A percentile compares a stretch with the other conserved stretches of the same genome.
Conservation (phyloP, 2,329 filamentous ascomycete genomes). For the Botrytis cinerea region DNA sequence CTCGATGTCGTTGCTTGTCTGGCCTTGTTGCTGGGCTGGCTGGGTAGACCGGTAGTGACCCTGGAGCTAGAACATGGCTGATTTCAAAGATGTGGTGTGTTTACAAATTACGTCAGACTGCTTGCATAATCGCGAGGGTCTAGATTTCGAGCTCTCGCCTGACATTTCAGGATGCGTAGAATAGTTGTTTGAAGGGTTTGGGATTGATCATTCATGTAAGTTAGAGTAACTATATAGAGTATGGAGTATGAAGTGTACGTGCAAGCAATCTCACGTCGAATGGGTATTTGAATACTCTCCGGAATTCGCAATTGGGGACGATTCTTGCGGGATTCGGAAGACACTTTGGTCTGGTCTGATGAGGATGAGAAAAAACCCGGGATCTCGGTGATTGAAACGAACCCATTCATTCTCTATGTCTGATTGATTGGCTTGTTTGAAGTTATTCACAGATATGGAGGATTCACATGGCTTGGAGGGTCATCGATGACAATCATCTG, state of each 20-base stretch:
- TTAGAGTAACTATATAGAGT: too few relatives aligned
- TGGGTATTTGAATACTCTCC: too few relatives aligned
- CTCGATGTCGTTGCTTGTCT: neutral
- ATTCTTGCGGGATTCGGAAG: neutral
- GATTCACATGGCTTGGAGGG: neutral
- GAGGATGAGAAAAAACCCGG: neutral
- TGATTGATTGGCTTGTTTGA: neutral
- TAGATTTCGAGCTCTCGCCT: neutral
- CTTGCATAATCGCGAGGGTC: slow-evolving; percentile 15
- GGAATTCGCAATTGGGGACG: neutral
- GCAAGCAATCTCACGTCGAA: neutral
- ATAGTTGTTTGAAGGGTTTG: neutral
- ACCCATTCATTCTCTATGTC: neutral
- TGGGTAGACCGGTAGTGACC: neutral
- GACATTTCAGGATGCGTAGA: neutral
- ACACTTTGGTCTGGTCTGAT: neutral
- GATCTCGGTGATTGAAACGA: neutral
- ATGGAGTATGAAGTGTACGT: neutral
- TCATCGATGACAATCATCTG: neutral
- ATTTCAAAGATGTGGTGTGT: slow-evolving; percentile 8
- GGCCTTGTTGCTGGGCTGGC: neutral
- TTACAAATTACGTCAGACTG: slow-evolving; percentile 15
- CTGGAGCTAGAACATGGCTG: slow-evolving; percentile 7
- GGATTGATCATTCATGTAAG: too few relatives aligned
- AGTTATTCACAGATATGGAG: neutral